Conservation (phyloP, 257 asterid species). For the Penstemon newberryi region DNA sequence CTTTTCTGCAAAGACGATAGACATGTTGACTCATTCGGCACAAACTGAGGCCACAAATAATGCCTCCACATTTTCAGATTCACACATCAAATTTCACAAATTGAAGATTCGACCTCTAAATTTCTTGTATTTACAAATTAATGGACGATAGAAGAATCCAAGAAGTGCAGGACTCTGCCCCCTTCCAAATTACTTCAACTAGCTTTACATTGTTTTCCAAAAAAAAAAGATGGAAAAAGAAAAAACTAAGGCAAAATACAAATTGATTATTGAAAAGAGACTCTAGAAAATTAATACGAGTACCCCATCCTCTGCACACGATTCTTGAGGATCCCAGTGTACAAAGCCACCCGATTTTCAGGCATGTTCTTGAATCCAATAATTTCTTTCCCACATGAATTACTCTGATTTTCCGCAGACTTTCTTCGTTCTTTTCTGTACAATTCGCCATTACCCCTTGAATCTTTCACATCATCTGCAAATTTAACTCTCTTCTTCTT, state of each 20-base stretch:
- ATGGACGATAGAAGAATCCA: neutral
- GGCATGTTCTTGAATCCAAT: constrained; percentile 44
- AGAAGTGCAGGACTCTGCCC: neutral
- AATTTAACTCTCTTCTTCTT: constrained; percentile 62
- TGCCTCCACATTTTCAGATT: neutral
- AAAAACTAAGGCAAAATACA: neutral
- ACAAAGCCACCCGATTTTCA: constrained; percentile 62
- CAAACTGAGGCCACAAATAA: constrained; percentile 21
- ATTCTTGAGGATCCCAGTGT: constrained; percentile 63
- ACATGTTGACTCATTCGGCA: neutral
- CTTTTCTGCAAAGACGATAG: constrained; percentile 11
- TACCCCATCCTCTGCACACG: constrained; percentile 47
- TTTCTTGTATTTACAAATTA: constrained; percentile 25
- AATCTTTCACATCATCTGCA: constrained; percentile 71
- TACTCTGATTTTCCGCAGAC: constrained; percentile 9
- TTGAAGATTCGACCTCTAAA: constrained; percentile 8
- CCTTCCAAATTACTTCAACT: neutral
- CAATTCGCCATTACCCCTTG: constrained; percentile 50
- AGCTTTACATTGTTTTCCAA: constrained; percentile 6
- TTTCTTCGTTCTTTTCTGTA: constrained; percentile 42
- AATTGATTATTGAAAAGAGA: neutral
- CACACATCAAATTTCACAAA: constrained; percentile 13
- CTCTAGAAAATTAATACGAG: constrained; percentile 37
- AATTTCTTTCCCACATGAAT: constrained; percentile 37
- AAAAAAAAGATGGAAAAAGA: neutral